These are phyloP conservation scores for Nakazawaea holstii DNA, from an alignment of 805 yeast species.

Conservation along the genomic window DNA sequence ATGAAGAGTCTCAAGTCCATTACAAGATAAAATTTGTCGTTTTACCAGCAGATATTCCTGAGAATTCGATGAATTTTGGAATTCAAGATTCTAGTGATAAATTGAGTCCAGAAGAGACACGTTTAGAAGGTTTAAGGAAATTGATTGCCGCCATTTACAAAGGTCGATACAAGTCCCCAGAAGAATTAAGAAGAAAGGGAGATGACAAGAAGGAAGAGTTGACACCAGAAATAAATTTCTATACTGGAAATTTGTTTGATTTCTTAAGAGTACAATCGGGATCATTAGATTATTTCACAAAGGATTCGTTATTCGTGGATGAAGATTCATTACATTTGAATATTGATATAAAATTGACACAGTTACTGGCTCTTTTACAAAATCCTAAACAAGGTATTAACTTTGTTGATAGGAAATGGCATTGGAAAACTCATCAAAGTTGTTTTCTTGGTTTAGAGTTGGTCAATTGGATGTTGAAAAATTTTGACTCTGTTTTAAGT, in stretches of 20 bases:
- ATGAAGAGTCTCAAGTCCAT: conserved; percentile 45
- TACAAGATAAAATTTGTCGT: conserved; percentile 80
- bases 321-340: conserved; percentile 30
- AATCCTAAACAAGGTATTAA: conserved; percentile 51
- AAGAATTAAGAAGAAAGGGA: conserved; percentile 33
- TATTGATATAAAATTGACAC: conserved; percentile 42
- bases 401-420: conserved; percentile 85
- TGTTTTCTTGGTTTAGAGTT: conserved; percentile 84
- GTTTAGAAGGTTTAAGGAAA: conserved; percentile 83
- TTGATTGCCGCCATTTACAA: conserved; percentile 59
- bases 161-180: conserved; percentile 41
- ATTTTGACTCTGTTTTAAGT: conserved; percentile 72
- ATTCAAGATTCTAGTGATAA: conserved; percentile 47
- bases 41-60: conserved; percentile 70
- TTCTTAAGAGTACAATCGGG: conserved; percentile 54
- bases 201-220: conserved; percentile 33
- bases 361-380: conserved; percentile 63
- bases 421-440: conserved; percentile 67
- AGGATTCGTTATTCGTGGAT: conserved; percentile 29
- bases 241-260: conserved; percentile 77
- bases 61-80: conserved; percentile 35
- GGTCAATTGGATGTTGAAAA: conserved; percentile 79
- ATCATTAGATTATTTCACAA: conserved; percentile 21
- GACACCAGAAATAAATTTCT: conserved; percentile 73
- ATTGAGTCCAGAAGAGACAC: conserved; percentile 76